Conservation (phyloP, 768 basidiomycete genomes). For the Lyophyllum semitale region DNA sequence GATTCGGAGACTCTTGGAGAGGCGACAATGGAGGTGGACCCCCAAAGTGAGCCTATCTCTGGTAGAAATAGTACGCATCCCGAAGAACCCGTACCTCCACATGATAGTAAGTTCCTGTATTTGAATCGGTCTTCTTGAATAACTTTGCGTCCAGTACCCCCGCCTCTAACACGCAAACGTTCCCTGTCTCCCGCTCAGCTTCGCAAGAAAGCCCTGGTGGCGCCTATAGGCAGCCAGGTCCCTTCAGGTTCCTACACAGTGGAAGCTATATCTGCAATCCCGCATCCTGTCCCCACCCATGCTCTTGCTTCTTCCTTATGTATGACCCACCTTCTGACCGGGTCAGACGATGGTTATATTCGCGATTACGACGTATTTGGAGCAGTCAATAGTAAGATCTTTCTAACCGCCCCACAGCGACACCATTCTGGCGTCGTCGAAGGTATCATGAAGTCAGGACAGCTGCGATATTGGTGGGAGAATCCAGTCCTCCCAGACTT, state of each 20-base stretch:
- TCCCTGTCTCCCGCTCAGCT: slow-evolving; percentile 56
- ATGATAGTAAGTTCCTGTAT: slow-evolving; percentile 9
- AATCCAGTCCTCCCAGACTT: slow-evolving; percentile 49
- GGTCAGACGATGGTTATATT: slow-evolving; percentile 92
- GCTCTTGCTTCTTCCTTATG: slow-evolving; percentile 85
- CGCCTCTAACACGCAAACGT: slow-evolving; percentile 24
- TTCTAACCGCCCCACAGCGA: slow-evolving; percentile 86
- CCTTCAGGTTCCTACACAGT: slow-evolving; percentile 74
- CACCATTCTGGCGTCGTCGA: slow-evolving; percentile 91
- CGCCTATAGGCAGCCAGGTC: slow-evolving; percentile 27
- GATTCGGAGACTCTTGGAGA: slow-evolving; percentile 25
- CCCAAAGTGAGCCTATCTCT: slow-evolving; percentile 22
- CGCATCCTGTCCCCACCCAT: slow-evolving; percentile 87
- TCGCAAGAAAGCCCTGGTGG: slow-evolving; percentile 47
- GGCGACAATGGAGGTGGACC: slow-evolving; percentile 27
- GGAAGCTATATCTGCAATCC: slow-evolving; percentile 89
- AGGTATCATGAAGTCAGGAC: slow-evolving; percentile 87
- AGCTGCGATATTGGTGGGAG: slow-evolving; percentile 90
- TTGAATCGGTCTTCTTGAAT: not conserved
- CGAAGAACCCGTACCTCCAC: slow-evolving; percentile 4
- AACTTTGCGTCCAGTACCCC: slow-evolving; percentile 13
- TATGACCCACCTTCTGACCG: slow-evolving; percentile 87
- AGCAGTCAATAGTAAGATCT: slow-evolving; percentile 84
- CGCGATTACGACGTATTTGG: slow-evolving; percentile 90
- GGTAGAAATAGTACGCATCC: slow-evolving; percentile 9